phyloP scores from a whole-genome alignment of 106 monocot genomes.

The Dendrobium catenatum region DNA sequence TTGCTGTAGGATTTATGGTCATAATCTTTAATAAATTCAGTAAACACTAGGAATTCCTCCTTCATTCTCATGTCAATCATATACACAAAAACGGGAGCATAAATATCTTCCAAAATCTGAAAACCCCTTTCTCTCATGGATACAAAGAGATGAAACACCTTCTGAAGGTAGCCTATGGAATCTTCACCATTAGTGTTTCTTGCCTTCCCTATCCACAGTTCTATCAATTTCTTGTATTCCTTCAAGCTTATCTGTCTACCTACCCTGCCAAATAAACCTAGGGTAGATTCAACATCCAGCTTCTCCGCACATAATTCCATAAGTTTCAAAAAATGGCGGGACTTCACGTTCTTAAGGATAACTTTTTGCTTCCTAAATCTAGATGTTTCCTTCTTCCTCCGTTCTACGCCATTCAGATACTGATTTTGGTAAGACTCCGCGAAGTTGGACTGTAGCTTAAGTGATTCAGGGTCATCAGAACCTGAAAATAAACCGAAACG shows the following conservation, averaged over 20 bases:
- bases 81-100: constrained; percentile 59
- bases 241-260: constrained; percentile 68
- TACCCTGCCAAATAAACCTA: constrained; percentile 62
- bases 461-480: background rate
- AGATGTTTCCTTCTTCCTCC: constrained; percentile 38
- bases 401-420: constrained; percentile 7
- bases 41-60: constrained; percentile 55
- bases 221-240: constrained; percentile 72
- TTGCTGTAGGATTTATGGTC: constrained; percentile 33
- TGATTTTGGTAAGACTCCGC: background rate
- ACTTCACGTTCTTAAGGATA: constrained; percentile 45
- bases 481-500: constrained; percentile 12
- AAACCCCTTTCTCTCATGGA: constrained; percentile 81
- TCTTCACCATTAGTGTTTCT: constrained; percentile 26
- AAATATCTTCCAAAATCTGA: constrained; percentile 64
- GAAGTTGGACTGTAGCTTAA: background rate
- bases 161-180: constrained; percentile 27
- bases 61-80: constrained; percentile 61
- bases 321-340: constrained; percentile 46
- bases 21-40: constrained; percentile 51
- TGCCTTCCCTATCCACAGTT: constrained; percentile 52
- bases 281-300: constrained; percentile 54
- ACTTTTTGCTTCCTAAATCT: constrained; percentile 63
- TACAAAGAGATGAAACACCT: constrained; percentile 42
- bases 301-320: constrained; percentile 54